A percentile compares a stretch with the other conserved stretches of the same genome.
phyloP scores from a whole-genome alignment of 768 basidiomycete species.

The Paxillus rubicundulus region DNA sequence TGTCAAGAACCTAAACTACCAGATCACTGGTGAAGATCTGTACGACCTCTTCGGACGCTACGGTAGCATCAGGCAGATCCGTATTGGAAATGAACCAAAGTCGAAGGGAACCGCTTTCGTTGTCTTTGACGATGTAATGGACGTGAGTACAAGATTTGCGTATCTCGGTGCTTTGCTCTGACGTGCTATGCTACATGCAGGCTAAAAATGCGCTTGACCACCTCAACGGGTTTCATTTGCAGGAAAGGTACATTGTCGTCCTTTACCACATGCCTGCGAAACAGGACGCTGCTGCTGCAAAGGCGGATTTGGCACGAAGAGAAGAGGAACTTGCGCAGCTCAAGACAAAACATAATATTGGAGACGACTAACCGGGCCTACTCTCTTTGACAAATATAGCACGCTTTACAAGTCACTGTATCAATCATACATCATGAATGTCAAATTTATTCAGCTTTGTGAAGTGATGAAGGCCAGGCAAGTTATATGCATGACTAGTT shows the following conservation, averaged over 20 bases:
- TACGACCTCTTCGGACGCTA: slow-evolving; percentile 98
- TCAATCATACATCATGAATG: slow-evolving; percentile 9
- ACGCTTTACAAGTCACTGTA: neutral
- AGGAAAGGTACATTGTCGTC: slow-evolving; percentile 98
- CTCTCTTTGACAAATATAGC: slow-evolving; percentile 7
- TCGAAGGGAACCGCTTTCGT: slow-evolving; percentile 96
- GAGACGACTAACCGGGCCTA: slow-evolving; percentile 54
- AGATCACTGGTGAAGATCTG: slow-evolving; percentile 88
- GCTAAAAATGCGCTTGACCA: slow-evolving; percentile 97
- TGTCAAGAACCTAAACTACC: slow-evolving; percentile 91
- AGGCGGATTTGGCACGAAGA: slow-evolving; percentile 85
- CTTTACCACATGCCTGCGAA: slow-evolving; percentile 98
- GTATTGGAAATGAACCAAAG: slow-evolving; percentile 89
- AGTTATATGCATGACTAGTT: slow-evolving; percentile 7
- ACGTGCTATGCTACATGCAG: slow-evolving; percentile 38
- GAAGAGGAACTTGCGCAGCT: slow-evolving; percentile 87
- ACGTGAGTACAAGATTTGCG: slow-evolving; percentile 49
- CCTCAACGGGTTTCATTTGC: slow-evolving; percentile 95
- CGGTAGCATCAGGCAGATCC: slow-evolving; percentile 93
- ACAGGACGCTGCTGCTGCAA: slow-evolving; percentile 89
- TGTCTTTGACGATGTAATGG: slow-evolving; percentile 95
- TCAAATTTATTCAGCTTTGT: slow-evolving; percentile 4
- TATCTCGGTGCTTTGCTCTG: slow-evolving; percentile 5
- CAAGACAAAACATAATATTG: slow-evolving; percentile 85
- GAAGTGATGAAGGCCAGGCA: slow-evolving; percentile 6